Base-by-base conservation (phyloP, 306 rosid species). In the Lathyrus sativus region DNA sequence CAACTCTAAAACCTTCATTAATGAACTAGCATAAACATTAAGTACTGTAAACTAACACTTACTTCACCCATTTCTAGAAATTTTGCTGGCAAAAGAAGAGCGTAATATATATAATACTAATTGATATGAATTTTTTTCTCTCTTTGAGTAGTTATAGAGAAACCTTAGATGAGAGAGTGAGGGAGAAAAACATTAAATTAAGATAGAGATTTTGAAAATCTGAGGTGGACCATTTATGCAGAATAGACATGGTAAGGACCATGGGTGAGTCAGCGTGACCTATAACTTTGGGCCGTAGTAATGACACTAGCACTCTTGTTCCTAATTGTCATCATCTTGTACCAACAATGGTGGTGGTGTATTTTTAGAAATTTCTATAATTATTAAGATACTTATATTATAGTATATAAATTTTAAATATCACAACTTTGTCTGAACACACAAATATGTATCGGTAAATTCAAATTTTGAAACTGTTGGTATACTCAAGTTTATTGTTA, bases 21-120 rank as follows among this genome's bases (percentile, higher is more conserved):
- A 35, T 35, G 39, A 35, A 35, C 39, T 35, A 7, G 9, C 7
- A 35, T 35, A 35, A 35, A 35, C 39, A 7, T 7, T 35, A 35
- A 9, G 37, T 33, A 31, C 1, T 41, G n/a, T 42, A 42, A 42
- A 49, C 2, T 15, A 48, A 59, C 24, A 69, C 95, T 71, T 87
- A 92, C 96, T 80, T 92, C 91, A 70, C 89, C 89, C 92, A 85
- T 89, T 62, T 65, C 45, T 56, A 75, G 71, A 76, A 70, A 44
- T 1, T 43, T 53, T 60, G 61, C 26, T 67, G 58, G 49, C 65
- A 62, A 80, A 9, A 67, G 37, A 45, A 45, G 50, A 39, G 24
- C 45, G 22, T 62, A 17, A 26, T 37, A 44, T 76, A 68, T 50
- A 74, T 45, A 46, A 14, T 39, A 76, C 37, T 71, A 58, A 45